Conservation (phyloP, 805 yeast species). For the Saccharomyces jurei region DNA sequence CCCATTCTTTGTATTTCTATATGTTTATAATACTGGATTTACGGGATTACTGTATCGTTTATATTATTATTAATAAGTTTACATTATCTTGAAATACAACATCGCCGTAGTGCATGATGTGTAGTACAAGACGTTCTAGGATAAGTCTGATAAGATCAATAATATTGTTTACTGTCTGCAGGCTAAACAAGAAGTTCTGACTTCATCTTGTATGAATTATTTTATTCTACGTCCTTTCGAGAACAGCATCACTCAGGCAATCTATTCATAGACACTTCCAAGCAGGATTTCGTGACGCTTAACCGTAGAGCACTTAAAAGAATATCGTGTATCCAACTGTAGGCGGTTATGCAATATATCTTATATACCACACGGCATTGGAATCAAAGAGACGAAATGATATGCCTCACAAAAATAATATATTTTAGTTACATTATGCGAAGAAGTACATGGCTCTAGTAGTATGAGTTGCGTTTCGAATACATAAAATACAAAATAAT, state of each 20-base stretch:
- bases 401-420: no score
- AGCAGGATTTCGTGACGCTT: neutral
- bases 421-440: no score
- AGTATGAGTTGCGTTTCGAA: neutral
- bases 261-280: neutral
- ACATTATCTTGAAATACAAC: neutral
- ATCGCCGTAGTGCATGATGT: neutral
- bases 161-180: no score
- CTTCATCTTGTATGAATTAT: no score
- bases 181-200: no score
- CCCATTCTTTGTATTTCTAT: constrained; percentile 18
- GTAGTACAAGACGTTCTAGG: neutral
- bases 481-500: neutral
- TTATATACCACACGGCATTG: no score
- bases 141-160: no score
- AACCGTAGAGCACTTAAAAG: neutral
- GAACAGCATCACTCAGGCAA: neutral
- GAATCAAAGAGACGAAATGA: no score
- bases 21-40: neutral
- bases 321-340: neutral
- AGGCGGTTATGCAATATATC: no score
- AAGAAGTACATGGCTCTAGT: neutral
- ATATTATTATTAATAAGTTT: neutral
- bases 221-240: neutral
- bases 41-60: neutral